phyloP scores from a whole-genome alignment of 1,284 basidiomycete genomes.

The Pterulicium gracile region DNA sequence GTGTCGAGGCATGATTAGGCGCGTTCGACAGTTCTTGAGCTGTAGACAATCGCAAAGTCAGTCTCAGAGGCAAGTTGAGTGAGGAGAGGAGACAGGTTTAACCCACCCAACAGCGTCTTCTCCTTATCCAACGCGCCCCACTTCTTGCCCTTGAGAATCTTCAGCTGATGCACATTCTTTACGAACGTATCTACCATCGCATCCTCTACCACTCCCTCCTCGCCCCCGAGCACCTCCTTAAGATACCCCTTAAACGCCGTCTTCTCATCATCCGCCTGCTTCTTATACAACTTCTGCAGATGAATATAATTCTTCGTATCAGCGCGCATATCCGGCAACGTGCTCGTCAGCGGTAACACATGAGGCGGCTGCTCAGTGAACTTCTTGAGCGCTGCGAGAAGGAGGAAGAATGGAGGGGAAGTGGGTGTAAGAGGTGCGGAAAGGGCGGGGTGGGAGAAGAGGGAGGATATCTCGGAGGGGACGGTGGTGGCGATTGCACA shows the following conservation, averaged over 20 bases:
- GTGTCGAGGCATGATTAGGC: background rate
- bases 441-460: slow-evolving; percentile 57
- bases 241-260: slow-evolving; percentile 37
- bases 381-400: slow-evolving; percentile 68
- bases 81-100: slow-evolving; percentile 1
- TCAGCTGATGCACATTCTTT: slow-evolving; percentile 81
- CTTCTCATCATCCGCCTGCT: slow-evolving; percentile 63
- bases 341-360: slow-evolving; percentile 40
- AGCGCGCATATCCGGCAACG: slow-evolving; percentile 95
- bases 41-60: background rate
- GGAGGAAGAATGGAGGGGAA: slow-evolving; percentile 72
- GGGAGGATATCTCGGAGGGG: slow-evolving; percentile 50
- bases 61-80: no score
- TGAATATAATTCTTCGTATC: slow-evolving; percentile 76
- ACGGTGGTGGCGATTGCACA: slow-evolving; percentile 61
- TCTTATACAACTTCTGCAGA: slow-evolving; percentile 71
- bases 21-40: background rate
- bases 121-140: slow-evolving; percentile 52
- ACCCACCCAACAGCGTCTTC: slow-evolving; percentile 46
- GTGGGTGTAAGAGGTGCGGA: slow-evolving; percentile 20
- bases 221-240: slow-evolving; percentile 26
- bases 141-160: slow-evolving; percentile 63
- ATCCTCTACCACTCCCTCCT: slow-evolving; percentile 14
- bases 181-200: slow-evolving; percentile 75
- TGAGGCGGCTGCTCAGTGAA: slow-evolving; percentile 41